A percentile compares a stretch with the other conserved stretches of the same genome.
These are phyloP conservation scores for Choiromyces venosus DNA, from an alignment of 495 filamentous ascomycete genomes.

Conservation along the genomic window DNA sequence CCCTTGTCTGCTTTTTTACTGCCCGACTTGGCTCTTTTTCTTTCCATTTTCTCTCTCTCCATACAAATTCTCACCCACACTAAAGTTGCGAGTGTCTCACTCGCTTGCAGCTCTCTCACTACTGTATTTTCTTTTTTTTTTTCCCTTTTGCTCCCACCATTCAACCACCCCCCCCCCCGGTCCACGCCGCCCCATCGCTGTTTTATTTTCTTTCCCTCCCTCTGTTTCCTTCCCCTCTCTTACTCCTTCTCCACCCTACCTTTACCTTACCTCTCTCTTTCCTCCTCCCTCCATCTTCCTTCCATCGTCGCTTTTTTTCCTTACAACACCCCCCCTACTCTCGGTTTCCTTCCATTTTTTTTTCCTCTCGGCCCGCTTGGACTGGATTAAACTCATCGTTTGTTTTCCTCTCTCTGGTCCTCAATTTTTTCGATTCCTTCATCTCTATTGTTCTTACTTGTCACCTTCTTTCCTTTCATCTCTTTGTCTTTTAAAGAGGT, in stretches of 20 bases:
- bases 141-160: not conserved
- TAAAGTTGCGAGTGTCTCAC: not conserved
- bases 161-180: not conserved
- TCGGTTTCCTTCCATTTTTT: slow-evolving; percentile 29
- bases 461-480: slow-evolving; percentile 38
- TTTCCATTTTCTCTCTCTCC: not conserved
- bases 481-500: slow-evolving; percentile 39
- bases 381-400: slow-evolving; percentile 37
- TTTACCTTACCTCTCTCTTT: slow-evolving; percentile 9
- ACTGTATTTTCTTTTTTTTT: not conserved
- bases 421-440: slow-evolving; percentile 16
- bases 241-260: slow-evolving; percentile 15
- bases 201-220: slow-evolving; percentile 15
- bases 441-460: slow-evolving; percentile 21
- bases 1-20: not conserved
- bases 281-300: slow-evolving; percentile 10
- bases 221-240: slow-evolving; percentile 30
- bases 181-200: slow-evolving; percentile 1
- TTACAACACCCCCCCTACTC: slow-evolving; percentile 25
- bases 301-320: slow-evolving; percentile 24
- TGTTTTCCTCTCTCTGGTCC: slow-evolving; percentile 41
- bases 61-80: not conserved
- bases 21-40: not conserved
- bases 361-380: slow-evolving; percentile 40
- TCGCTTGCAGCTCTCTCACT: not conserved